Evolutionary conservation across 2,329 filamentous ascomycete species (phyloP).

Genomic region (Penicillium sp.): DNA sequence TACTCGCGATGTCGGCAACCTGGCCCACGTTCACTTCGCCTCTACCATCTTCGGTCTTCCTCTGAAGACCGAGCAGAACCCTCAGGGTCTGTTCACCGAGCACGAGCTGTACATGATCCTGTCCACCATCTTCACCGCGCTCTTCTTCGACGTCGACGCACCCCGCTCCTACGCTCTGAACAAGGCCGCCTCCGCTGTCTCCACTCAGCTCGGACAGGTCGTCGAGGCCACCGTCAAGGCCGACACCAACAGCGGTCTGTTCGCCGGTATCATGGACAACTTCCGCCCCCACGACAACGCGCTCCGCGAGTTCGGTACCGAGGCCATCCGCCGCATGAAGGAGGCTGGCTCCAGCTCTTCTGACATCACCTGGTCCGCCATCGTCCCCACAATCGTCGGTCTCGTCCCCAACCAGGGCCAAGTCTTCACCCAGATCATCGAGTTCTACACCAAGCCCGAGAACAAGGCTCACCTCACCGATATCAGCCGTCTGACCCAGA

Average conservation of each 20-base stretch:
- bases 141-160: conserved; percentile 68
- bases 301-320: conserved; percentile 64
- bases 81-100: conserved; percentile 57
- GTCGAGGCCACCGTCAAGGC: conserved; percentile 68
- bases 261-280: conserved; percentile 53
- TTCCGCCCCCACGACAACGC: conserved; percentile 55
- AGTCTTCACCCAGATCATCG: conserved; percentile 70
- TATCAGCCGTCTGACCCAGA: conserved; percentile 61
- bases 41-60: conserved; percentile 57
- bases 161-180: conserved; percentile 66
- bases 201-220: conserved; percentile 60
- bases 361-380: conserved; percentile 70
- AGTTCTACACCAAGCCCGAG: conserved; percentile 67
- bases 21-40: conserved; percentile 58
- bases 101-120: conserved; percentile 62
- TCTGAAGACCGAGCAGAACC: conserved; percentile 54
- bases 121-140: conserved; percentile 63
- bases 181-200: conserved; percentile 58
- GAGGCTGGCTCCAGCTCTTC: conserved; percentile 63
- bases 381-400: conserved; percentile 66
- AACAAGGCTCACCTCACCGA: conserved; percentile 59
- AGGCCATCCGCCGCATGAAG: conserved; percentile 65
- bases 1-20: conserved; percentile 59
- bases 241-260: conserved; percentile 56
- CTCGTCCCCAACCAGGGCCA: conserved; percentile 72